Percentiles rank a stretch among this genome's conserved stretches.
Evolutionary conservation across 192 early-diverging fungal genomes (phyloP).

Genomic region (Endogone sp.): DNA sequence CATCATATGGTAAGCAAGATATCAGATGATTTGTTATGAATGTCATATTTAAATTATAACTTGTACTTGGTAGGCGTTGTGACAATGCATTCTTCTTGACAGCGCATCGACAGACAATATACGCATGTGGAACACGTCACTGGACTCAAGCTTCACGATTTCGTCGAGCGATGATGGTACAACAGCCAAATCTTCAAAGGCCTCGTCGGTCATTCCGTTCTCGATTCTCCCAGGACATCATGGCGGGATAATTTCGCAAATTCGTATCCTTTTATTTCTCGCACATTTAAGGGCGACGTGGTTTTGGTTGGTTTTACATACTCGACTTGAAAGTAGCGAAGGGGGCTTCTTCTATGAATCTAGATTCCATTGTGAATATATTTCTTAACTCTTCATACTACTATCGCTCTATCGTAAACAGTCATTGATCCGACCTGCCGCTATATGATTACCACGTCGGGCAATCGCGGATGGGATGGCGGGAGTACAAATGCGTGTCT

Average conservation of each 20-base stretch:
- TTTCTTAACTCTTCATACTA: too few relatives aligned
- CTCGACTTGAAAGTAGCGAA: too few relatives aligned
- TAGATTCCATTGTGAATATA: too few relatives aligned
- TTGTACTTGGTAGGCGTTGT: background rate
- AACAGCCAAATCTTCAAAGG: constrained; percentile 15
- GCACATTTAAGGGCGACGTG: background rate
- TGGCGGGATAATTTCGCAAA: constrained; percentile 74
- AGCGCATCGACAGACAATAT: constrained; percentile 92
- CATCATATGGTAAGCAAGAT: constrained; percentile 67
- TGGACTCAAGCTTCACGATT: constrained; percentile 36
- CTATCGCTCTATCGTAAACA: too few relatives aligned
- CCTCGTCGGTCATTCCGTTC: constrained; percentile 63
- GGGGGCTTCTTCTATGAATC: too few relatives aligned
- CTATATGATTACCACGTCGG: constrained; percentile 89
- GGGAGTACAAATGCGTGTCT: constrained; percentile 75
- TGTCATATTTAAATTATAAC: too few relatives aligned
- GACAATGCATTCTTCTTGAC: background rate
- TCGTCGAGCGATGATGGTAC: constrained; percentile 22
- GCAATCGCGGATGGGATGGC: constrained; percentile 97
- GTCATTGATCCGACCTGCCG: constrained; percentile 68
- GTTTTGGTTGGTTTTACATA: constrained; percentile 6
- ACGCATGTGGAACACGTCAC: constrained; percentile 80
- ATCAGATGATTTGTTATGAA: background rate
- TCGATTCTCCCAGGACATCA: constrained; percentile 93
- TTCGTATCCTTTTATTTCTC: constrained; percentile 43